phyloP scores from a whole-genome alignment of 495 filamentous ascomycete species.

The Haplographium delicatum region DNA sequence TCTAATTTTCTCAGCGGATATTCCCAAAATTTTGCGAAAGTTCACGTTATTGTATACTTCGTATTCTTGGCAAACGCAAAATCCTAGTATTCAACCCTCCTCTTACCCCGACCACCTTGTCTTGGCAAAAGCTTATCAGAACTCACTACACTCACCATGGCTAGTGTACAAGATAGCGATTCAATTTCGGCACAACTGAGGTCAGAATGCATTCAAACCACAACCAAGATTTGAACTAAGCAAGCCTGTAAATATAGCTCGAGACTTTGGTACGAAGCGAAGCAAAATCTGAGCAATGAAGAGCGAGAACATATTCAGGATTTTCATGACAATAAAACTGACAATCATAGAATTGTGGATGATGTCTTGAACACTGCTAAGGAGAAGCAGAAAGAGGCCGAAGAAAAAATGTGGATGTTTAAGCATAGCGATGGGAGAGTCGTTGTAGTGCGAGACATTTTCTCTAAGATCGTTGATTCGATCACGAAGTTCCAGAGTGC shows the following conservation, averaged over 20 bases:
- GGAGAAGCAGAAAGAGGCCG: conserved; percentile 9
- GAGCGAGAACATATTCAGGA: conserved; percentile 6
- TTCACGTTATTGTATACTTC: too few species aligned
- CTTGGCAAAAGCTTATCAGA: background rate
- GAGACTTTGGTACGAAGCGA: conserved; percentile 13
- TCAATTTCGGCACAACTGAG: conserved; percentile 11
- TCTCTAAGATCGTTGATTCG: conserved; percentile 34
- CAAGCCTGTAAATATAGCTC: conserved; percentile 9
- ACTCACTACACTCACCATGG: background rate
- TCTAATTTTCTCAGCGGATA: background rate
- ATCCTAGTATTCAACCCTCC: background rate
- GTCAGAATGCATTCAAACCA: background rate
- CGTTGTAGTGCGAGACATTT: conserved; percentile 32
- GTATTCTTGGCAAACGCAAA: background rate
- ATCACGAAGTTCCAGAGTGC: conserved; percentile 34
- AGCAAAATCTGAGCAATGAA: conserved; percentile 12
- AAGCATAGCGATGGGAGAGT: conserved; percentile 25
- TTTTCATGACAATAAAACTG: conserved; percentile 1
- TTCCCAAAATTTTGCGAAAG: background rate
- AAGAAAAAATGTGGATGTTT: conserved; percentile 23
- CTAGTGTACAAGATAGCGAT: conserved; percentile 6
- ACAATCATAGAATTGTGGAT: conserved; percentile 12
- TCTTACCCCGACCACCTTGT: background rate
- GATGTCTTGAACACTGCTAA: conserved; percentile 8
- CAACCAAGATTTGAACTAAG: background rate